These are phyloP conservation scores for Termitomyces sp. DNA, from an alignment of 768 basidiomycete genomes.

Conservation along the genomic window DNA sequence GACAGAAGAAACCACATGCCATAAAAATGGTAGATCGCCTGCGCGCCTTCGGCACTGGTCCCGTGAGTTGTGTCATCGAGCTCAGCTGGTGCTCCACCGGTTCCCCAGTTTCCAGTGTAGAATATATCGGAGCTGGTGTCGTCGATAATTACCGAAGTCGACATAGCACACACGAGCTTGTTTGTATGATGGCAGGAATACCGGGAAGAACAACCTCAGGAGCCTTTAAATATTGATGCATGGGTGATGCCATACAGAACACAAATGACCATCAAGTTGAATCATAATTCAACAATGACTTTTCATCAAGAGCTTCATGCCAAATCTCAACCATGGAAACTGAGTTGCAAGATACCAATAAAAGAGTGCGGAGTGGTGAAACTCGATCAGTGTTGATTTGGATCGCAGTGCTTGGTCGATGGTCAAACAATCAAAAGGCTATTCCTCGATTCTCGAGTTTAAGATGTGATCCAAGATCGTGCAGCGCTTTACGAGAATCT, in stretches of 20 bases:
- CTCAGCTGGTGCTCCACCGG: background rate
- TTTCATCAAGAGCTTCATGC: background rate
- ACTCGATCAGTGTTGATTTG: background rate
- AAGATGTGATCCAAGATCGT: too few relatives aligned
- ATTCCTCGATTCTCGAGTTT: background rate
- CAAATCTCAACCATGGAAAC: background rate
- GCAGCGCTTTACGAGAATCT: background rate
- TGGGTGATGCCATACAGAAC: background rate
- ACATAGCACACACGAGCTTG: background rate
- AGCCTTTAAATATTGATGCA: background rate
- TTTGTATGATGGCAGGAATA: background rate
- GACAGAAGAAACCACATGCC: background rate
- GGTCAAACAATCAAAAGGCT: too few relatives aligned
- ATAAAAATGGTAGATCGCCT: slow-evolving; percentile 1
- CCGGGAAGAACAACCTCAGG: background rate
- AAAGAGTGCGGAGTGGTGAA: background rate
- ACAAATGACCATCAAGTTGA: background rate
- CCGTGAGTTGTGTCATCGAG: slow-evolving; percentile 4
- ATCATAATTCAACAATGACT: background rate
- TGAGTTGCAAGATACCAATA: background rate
- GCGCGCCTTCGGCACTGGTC: slow-evolving; percentile 2
- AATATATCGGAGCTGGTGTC: slow-evolving; percentile 1
- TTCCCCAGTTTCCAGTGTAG: background rate
- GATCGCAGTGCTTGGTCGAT: background rate
- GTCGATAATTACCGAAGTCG: slow-evolving; percentile 12